Evolutionary conservation across 2,329 filamentous ascomycete species (phyloP).

Genomic region (Calycina marina): DNA sequence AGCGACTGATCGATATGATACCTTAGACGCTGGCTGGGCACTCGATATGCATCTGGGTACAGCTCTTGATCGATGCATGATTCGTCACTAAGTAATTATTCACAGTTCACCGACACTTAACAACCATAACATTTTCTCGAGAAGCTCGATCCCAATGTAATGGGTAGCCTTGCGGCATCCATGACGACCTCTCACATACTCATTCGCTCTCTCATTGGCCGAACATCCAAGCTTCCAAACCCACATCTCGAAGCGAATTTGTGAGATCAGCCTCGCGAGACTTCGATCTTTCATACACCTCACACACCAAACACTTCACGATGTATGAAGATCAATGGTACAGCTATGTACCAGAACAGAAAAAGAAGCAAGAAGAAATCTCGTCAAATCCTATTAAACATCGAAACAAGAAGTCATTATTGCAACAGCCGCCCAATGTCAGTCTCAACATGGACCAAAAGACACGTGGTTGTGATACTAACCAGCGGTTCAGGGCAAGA

Average conservation of each 20-base stretch:
- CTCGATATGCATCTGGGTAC: conserved; percentile 6
- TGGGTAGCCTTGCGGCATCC: conserved; percentile 7
- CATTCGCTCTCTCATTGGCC: not conserved
- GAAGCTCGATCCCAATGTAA: too few species aligned
- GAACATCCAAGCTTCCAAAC: too few species aligned
- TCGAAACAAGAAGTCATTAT: conserved; percentile 52
- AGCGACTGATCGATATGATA: too few species aligned
- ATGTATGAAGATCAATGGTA: conserved; percentile 85
- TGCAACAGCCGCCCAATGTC: conserved; percentile 53
- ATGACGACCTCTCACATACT: conserved; percentile 1
- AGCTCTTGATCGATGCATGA: conserved; percentile 15
- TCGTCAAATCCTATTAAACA: conserved; percentile 35
- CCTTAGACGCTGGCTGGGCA: conserved; percentile 8
- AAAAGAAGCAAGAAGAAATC: conserved; percentile 33
- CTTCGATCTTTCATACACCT: too few species aligned
- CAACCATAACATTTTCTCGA: too few species aligned
- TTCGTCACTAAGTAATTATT: too few species aligned
- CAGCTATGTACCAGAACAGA: conserved; percentile 53
- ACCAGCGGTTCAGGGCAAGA: conserved; percentile 33
- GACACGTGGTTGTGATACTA: conserved; percentile 4
- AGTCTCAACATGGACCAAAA: conserved; percentile 22
- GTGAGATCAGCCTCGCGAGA: too few species aligned
- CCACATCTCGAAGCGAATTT: too few species aligned
- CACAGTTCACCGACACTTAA: too few species aligned
- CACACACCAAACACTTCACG: too few species aligned